Evolutionary conservation across 225 moss, liverwort and hornwort genomes (phyloP).

Genomic region (Bryoerythrophyllum caledonicum): DNA sequence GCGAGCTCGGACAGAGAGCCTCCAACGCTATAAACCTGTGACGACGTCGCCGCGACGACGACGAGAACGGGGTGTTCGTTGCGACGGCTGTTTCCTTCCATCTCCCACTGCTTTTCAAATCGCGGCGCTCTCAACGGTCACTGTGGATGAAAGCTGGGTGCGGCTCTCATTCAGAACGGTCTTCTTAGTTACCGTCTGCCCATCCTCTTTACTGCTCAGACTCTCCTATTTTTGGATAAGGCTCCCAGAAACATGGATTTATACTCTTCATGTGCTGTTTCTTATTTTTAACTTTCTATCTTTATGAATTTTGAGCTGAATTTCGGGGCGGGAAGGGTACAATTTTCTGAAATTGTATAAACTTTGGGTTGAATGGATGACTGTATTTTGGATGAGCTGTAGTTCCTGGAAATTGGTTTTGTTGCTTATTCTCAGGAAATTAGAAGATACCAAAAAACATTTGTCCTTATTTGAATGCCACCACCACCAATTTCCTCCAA

Average conservation of each 20-base stretch:
- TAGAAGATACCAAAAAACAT: too few relatives aligned
- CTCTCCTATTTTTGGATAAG: not conserved
- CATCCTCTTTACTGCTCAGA: not conserved
- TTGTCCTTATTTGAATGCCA: too few relatives aligned
- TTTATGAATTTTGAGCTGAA: not conserved
- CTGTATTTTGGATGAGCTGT: not conserved
- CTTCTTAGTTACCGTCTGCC: not conserved
- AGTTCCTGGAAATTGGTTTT: not conserved
- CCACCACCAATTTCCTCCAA: too few relatives aligned
- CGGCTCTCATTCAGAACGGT: constrained; percentile 1
- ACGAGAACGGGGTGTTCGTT: not conserved
- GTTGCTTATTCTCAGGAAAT: not conserved
- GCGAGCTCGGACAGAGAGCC: not conserved
- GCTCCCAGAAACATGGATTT: not conserved
- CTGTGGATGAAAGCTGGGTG: not conserved
- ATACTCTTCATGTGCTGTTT: not conserved
- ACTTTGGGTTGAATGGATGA: not conserved
- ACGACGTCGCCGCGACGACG: not conserved
- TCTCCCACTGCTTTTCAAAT: constrained; percentile 2
- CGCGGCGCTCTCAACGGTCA: not conserved
- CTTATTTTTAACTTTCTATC: too few relatives aligned
- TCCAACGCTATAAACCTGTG: not conserved
- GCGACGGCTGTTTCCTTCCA: not conserved
- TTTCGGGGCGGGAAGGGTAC: not conserved
- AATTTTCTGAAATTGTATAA: not conserved